These are phyloP conservation scores for Panaeolus cyanescens DNA, from an alignment of 768 basidiomycete species.

Conservation along the genomic window DNA sequence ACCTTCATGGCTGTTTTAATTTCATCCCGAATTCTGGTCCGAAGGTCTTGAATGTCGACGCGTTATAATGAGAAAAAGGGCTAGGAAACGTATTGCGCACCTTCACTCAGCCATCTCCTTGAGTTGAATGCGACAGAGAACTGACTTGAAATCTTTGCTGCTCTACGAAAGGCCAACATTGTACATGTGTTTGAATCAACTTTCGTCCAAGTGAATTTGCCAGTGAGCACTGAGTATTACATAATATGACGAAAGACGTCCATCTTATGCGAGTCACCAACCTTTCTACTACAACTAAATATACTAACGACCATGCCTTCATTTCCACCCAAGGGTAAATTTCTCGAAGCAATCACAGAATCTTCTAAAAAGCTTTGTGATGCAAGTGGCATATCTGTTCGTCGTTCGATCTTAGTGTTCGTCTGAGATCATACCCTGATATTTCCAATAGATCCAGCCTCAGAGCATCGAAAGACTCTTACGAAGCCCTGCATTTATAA, in stretches of 20 bases:
- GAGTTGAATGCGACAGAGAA: not conserved
- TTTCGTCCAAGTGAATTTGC: no score
- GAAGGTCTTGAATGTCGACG: conserved; percentile 45
- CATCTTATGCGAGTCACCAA: no score
- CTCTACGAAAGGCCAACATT: not conserved
- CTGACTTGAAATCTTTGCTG: not conserved
- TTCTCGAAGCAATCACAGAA: conserved; percentile 51
- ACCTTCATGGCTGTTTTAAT: conserved; percentile 77
- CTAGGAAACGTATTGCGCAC: not conserved
- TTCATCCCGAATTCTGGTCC: conserved; percentile 48
- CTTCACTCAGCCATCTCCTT: not conserved
- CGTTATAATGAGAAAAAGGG: not conserved
- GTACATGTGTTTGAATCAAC: not conserved
- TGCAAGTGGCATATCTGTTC: conserved; percentile 52
- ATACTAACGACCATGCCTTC: conserved; percentile 21
- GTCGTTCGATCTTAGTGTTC: conserved; percentile 21
- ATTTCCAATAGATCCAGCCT: conserved; percentile 49
- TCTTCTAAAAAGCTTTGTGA: conserved; percentile 52
- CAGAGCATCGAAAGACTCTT: conserved; percentile 63
- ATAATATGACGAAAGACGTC: not conserved
- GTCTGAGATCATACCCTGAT: not conserved
- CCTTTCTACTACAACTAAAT: no score
- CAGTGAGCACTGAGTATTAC: no score
- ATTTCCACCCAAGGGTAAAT: conserved; percentile 50
- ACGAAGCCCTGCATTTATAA: conserved; percentile 61